Conservation (phyloP, 1,284 basidiomycete genomes). For the Sporisorium iseilematis-ciliati region DNA sequence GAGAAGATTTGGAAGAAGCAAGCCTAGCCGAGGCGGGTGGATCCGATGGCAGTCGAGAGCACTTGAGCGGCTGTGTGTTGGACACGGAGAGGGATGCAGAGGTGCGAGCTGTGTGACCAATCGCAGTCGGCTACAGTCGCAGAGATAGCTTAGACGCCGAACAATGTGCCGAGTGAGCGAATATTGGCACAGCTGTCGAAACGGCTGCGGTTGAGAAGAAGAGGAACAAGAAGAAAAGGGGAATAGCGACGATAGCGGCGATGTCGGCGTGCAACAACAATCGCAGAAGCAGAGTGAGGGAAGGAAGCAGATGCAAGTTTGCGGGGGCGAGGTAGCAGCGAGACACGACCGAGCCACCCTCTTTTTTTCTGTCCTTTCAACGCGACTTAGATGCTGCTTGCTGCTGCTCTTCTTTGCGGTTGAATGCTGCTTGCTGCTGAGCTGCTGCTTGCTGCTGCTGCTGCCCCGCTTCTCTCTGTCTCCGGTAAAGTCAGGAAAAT, state of each 20-base stretch:
- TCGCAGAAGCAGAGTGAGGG: constrained; percentile 1
- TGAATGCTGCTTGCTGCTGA: too few relatives aligned
- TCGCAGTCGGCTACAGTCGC: neutral
- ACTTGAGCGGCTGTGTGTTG: neutral
- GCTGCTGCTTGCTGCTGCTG: neutral
- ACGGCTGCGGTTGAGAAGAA: constrained; percentile 2
- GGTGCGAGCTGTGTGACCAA: neutral
- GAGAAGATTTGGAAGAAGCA: neutral
- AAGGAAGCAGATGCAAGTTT: constrained; percentile 15
- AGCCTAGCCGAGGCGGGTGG: neutral
- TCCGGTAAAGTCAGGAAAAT: neutral
- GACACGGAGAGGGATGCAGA: neutral
- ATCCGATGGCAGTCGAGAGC: neutral
- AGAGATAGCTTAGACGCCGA: neutral
- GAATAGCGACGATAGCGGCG: neutral
- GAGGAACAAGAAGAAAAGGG: neutral
- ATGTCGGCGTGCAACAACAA: constrained; percentile 1
- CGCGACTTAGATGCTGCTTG: neutral
- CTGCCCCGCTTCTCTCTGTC: neutral
- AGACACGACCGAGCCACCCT: constrained; percentile 28
- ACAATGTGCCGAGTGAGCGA: neutral
- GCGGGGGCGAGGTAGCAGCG: constrained; percentile 43
- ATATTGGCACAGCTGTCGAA: neutral
- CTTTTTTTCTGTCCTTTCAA: neutral
- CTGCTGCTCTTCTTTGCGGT: too few relatives aligned